Percentiles rank a stretch among this genome's conserved stretches.
Conservation (phyloP, 2,329 filamentous ascomycete genomes). For the Colletotrichum agaves region DNA sequence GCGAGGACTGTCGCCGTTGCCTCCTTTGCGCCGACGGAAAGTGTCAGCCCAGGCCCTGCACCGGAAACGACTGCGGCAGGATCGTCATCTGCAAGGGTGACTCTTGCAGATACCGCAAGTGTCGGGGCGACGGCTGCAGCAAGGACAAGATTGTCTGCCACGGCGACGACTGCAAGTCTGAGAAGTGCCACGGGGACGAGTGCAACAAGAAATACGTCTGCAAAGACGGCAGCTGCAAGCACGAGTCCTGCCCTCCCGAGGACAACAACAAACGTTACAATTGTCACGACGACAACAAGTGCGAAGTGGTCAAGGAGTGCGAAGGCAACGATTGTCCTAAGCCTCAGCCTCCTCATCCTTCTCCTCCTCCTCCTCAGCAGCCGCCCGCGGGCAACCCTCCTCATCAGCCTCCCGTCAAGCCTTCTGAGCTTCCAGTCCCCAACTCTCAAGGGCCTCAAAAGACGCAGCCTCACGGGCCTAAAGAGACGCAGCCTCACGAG, state of each 20-base stretch:
- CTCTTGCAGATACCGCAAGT: conserved; percentile 10
- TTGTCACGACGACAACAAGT: conserved; percentile 46
- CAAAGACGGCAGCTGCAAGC: conserved; percentile 41
- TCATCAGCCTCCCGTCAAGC: neutral
- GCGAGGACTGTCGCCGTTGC: conserved; percentile 39
- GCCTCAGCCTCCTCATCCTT: conserved; percentile 33
- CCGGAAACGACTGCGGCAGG: conserved; percentile 30
- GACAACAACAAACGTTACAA: conserved; percentile 46
- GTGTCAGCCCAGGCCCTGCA: conserved; percentile 36
- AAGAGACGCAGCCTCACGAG: no score
- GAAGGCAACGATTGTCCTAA: conserved; percentile 45
- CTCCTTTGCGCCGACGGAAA: conserved; percentile 41
- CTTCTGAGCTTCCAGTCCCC: neutral
- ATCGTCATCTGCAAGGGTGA: conserved; percentile 24
- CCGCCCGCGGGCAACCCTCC: neutral
- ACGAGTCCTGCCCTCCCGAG: conserved; percentile 38
- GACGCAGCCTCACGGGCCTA: neutral
- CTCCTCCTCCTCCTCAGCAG: neutral
- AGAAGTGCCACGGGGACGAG: conserved; percentile 46
- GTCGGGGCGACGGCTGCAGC: conserved; percentile 30
- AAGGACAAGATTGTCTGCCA: conserved; percentile 23
- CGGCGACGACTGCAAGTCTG: conserved; percentile 40
- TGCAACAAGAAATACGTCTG: conserved; percentile 43
- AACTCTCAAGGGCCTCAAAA: neutral
- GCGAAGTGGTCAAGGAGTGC: conserved; percentile 44